Evolutionary conservation across 164 flowering plant species (phyloP).

Genomic region (Tetrastigma voinierianum): DNA sequence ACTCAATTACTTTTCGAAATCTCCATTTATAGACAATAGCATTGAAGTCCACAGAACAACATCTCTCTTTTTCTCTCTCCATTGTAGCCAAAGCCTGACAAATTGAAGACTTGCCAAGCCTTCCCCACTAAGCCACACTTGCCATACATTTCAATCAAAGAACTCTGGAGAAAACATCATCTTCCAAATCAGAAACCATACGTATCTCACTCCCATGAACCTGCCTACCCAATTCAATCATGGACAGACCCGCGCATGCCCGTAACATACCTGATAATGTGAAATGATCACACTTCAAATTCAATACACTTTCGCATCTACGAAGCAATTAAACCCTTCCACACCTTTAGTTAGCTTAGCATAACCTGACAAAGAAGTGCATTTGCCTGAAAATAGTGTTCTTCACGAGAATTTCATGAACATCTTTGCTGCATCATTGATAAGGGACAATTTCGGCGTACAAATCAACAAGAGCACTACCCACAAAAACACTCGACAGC

Average conservation of each 20-base stretch:
- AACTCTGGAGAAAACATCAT: conserved; percentile 56
- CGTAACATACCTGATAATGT: conserved; percentile 54
- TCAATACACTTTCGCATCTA: conserved; percentile 36
- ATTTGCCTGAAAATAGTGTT: conserved; percentile 69
- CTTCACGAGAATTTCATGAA: conserved; percentile 75
- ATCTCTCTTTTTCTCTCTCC: conserved; percentile 40
- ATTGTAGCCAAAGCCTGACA: conserved; percentile 24
- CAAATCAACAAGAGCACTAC: conserved; percentile 54
- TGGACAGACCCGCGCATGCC: conserved; percentile 56
- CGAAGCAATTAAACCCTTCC: conserved; percentile 40
- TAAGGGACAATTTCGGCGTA: conserved; percentile 38
- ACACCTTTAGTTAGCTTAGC: conserved; percentile 50
- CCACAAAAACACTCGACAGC: conserved; percentile 61
- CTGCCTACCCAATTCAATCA: conserved; percentile 53
- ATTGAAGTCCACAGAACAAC: conserved; percentile 86
- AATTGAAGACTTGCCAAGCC: conserved; percentile 52
- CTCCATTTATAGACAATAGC: conserved; percentile 67
- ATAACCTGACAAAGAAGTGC: conserved; percentile 64
- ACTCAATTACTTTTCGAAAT: conserved; percentile 23
- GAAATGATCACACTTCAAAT: conserved; percentile 45
- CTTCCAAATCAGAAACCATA: conserved; percentile 14
- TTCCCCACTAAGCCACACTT: conserved; percentile 61
- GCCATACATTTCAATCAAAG: conserved; percentile 77
- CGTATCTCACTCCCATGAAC: conserved; percentile 40
- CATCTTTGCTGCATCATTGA: conserved; percentile 40